These are phyloP conservation scores for Eucalyptus curtisii DNA, from an alignment of 345 rosid species.

Conservation along the genomic window DNA sequence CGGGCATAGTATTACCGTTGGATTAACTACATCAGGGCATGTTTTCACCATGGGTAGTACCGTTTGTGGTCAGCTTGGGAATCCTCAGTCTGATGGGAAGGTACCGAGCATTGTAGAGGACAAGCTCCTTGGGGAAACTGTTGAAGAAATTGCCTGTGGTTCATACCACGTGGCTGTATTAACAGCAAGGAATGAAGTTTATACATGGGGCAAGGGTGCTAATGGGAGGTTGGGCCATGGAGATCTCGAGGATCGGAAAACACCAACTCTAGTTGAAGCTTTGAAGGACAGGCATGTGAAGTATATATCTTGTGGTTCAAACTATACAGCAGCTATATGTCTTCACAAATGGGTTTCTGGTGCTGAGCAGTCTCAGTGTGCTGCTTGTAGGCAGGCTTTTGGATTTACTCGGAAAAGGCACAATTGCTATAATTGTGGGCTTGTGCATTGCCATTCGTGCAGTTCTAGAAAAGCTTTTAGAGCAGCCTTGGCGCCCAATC, in stretches of 20 bases:
- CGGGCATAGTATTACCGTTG: slow-evolving; percentile 91
- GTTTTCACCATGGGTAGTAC: slow-evolving; percentile 91
- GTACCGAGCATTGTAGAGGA: slow-evolving; percentile 66
- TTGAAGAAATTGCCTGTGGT: slow-evolving; percentile 89
- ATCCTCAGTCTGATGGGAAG: slow-evolving; percentile 73
- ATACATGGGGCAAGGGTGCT: slow-evolving; percentile 97
- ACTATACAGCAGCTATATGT: slow-evolving; percentile 80
- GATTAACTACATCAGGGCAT: slow-evolving; percentile 64
- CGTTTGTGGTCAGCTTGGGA: slow-evolving; percentile 94
- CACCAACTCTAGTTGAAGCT: slow-evolving; percentile 66
- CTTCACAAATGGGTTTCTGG: slow-evolving; percentile 91
- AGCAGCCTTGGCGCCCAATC: slow-evolving; percentile 87
- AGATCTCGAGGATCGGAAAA: slow-evolving; percentile 77
- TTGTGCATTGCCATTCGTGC: slow-evolving; percentile 94
- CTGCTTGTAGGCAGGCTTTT: slow-evolving; percentile 87
- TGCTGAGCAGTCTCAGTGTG: slow-evolving; percentile 86
- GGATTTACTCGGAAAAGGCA: slow-evolving; percentile 92
- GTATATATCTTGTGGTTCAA: slow-evolving; percentile 81
- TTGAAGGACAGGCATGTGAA: slow-evolving; percentile 87
- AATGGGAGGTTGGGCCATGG: slow-evolving; percentile 97
- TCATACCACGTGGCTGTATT: slow-evolving; percentile 78
- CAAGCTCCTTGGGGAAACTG: slow-evolving; percentile 47
- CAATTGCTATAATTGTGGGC: slow-evolving; percentile 96
- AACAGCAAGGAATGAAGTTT: slow-evolving; percentile 77
- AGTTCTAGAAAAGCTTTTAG: slow-evolving; percentile 72